Evolutionary conservation across 78 protist species (phyloP).

Genomic region (Isochrysis galbana): DNA sequence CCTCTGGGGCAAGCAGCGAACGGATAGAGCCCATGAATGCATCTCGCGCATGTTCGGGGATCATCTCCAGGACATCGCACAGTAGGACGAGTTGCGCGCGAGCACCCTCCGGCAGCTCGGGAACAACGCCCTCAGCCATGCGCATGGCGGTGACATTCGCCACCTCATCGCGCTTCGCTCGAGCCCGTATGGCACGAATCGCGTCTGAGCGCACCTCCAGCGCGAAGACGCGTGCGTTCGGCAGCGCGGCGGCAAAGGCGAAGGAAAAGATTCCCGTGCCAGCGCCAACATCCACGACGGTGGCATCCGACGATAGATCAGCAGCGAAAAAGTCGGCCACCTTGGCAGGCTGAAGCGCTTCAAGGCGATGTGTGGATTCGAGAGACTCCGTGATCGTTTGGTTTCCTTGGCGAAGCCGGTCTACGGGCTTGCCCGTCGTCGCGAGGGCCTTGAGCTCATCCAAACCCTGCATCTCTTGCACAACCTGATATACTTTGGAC

Average conservation of each 20-base stretch:
- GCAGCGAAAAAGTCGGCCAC: neutral
- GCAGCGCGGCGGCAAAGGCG: neutral
- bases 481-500: neutral
- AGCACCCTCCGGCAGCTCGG: neutral
- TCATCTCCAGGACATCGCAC: neutral
- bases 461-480: neutral
- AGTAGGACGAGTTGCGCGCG: neutral
- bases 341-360: neutral
- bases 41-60: neutral
- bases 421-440: neutral
- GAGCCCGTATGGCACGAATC: neutral
- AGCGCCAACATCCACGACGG: neutral
- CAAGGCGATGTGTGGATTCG: neutral
- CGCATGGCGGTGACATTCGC: neutral
- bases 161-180: neutral
- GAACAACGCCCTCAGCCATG: neutral
- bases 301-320: neutral
- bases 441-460: neutral
- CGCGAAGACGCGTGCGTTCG: neutral
- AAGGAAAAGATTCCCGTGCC: neutral
- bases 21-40: neutral
- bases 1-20: neutral
- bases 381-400: neutral
- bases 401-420: neutral
- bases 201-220: neutral